Percentiles rank a stretch among this genome's conserved stretches.
Conservation (phyloP, 176 grass and related monocot species). For the Ensete glaucum region DNA sequence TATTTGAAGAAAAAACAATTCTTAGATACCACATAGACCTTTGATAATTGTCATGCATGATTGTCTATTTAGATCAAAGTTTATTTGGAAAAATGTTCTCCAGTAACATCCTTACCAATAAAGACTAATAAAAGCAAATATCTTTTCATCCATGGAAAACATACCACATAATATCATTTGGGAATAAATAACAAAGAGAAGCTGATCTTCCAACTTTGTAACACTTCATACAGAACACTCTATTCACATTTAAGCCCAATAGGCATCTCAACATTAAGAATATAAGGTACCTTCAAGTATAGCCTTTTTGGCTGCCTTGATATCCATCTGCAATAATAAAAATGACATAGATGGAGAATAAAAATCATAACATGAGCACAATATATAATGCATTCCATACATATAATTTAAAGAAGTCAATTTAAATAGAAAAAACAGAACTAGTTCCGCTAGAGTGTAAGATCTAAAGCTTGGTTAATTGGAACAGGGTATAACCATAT, state of each 20-base stretch:
- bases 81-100: not conserved
- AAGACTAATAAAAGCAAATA: not conserved
- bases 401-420: too few species aligned
- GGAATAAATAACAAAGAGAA: not conserved
- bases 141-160: constrained; percentile 1
- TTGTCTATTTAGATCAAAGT: not conserved
- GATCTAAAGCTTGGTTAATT: not conserved
- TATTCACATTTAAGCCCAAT: not conserved
- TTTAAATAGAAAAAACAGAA: not conserved
- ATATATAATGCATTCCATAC: not conserved
- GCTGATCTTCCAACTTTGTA: not conserved
- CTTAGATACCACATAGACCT: not conserved
- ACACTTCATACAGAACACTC: not conserved
- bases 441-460: not conserved
- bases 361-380: not conserved
- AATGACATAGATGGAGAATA: constrained; percentile 13
- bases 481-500: not conserved
- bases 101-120: not conserved
- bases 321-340: constrained; percentile 56
- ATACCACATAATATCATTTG: not conserved
- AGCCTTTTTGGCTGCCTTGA: constrained; percentile 78
- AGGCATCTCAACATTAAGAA: constrained; percentile 9
- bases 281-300: constrained; percentile 66
- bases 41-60: not conserved
- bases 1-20: too few species aligned